These are phyloP conservation scores for Thraustochytrium striatum DNA, from an alignment of 352 stramenopile genomes.

Conservation along the genomic window DNA sequence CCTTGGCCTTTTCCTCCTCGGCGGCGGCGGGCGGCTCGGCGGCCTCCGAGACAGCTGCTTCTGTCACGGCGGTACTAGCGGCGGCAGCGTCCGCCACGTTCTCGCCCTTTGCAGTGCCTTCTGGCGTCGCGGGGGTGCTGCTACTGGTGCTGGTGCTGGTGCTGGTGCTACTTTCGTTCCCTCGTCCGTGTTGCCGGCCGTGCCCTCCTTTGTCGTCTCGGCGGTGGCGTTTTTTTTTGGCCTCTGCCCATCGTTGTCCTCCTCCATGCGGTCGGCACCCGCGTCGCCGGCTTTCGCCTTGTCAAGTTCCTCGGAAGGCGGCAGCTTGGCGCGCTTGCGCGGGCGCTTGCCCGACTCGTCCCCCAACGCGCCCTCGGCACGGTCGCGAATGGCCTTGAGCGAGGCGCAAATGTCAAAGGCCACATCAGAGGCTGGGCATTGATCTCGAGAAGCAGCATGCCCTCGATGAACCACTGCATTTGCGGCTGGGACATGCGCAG, in stretches of 20 bases:
- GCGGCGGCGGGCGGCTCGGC: background rate
- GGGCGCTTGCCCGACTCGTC: background rate
- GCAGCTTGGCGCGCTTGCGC: no score
- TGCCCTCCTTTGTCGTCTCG: background rate
- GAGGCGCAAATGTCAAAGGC: constrained; percentile 7
- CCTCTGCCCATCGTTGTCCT: background rate
- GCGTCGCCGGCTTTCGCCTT: no score
- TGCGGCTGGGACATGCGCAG: constrained; percentile 35
- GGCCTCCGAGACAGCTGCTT: background rate
- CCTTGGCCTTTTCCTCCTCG: background rate
- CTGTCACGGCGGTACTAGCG: background rate
- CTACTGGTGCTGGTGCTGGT: no score
- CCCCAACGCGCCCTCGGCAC: background rate
- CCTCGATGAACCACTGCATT: constrained; percentile 47
- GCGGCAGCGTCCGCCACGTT: background rate
- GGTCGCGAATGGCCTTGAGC: background rate
- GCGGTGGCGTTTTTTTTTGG: background rate
- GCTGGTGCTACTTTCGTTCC: no score
- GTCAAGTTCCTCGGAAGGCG: no score
- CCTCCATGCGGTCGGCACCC: background rate
- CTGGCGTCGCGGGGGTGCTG: no score
- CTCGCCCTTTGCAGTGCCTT: background rate
- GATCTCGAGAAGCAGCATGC: constrained; percentile 18
- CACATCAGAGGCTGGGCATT: constrained; percentile 22
- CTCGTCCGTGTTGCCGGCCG: background rate